phyloP scores from a whole-genome alignment of 345 rosid genomes.

The Arabidopsis suecica region DNA sequence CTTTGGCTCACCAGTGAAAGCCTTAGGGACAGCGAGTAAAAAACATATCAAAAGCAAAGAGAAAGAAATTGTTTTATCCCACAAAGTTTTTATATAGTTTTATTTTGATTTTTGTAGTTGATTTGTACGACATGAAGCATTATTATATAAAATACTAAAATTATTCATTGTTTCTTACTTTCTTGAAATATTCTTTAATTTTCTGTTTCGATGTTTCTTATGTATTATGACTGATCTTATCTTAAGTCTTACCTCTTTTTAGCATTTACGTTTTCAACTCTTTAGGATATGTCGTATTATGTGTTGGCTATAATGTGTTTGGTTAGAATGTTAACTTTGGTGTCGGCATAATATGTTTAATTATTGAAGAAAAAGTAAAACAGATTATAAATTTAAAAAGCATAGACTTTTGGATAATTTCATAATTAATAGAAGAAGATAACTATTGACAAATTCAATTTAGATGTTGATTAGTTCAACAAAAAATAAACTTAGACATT shows the following conservation, averaged over 20 bases:
- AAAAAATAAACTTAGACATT: not conserved
- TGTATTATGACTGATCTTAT: slow-evolving; percentile 16
- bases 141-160: slow-evolving; percentile 25
- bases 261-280: not conserved
- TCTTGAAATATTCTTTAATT: slow-evolving; percentile 25
- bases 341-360: slow-evolving; percentile 21
- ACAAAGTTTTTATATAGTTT: slow-evolving; percentile 38
- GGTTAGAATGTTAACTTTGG: slow-evolving; percentile 7
- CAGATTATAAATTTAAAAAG: not conserved
- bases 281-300: not conserved
- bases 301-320: slow-evolving; percentile 3
- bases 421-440: not conserved
- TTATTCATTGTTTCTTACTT: slow-evolving; percentile 20
- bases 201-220: slow-evolving; percentile 1
- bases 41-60: slow-evolving; percentile 12
- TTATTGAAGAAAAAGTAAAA: slow-evolving; percentile 33
- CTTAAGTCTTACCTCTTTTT: not conserved
- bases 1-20: slow-evolving; percentile 86
- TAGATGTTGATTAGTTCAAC: slow-evolving; percentile 1
- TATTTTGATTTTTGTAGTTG: slow-evolving; percentile 34
- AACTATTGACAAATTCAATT: slow-evolving; percentile 27
- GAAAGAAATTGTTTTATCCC: slow-evolving; percentile 32
- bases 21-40: slow-evolving; percentile 63
- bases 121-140: slow-evolving; percentile 27
- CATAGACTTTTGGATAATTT: not conserved